A percentile compares a stretch with the other conserved stretches of the same genome.
Conservation (phyloP, 306 rosid species). For the Aeschynomene evenia region DNA sequence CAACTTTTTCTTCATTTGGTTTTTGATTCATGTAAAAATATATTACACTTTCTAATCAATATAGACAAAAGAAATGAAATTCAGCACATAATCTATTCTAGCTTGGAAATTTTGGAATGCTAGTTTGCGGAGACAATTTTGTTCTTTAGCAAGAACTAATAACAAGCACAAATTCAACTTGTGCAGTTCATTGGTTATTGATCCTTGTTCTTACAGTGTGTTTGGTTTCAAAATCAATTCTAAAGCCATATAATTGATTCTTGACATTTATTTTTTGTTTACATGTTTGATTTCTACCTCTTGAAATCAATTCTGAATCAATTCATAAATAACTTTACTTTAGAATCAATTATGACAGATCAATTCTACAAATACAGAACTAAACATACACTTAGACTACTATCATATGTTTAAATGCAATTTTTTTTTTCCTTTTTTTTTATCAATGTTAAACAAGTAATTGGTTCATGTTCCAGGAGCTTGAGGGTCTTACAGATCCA, state of each 20-base stretch:
- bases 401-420: conserved; percentile 1
- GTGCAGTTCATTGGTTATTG: background rate
- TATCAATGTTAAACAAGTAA: background rate
- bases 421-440: background rate
- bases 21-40: background rate
- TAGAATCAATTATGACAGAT: no score
- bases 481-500: conserved; percentile 88
- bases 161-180: background rate
- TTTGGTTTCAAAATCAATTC: no score
- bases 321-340: no score
- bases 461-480: conserved; percentile 56
- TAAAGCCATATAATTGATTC: no score
- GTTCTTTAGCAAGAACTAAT: conserved; percentile 1
- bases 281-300: no score
- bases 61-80: background rate
- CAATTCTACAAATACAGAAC: no score
- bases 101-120: background rate
- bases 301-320: no score
- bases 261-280: no score
- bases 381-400: background rate
- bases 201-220: background rate
- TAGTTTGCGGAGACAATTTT: background rate
- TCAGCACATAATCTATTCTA: background rate
- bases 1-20: background rate
- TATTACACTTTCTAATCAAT: background rate